These are phyloP conservation scores for Chenopodium album DNA, from an alignment of 148 eudicot genomes.

Conservation along the genomic window DNA sequence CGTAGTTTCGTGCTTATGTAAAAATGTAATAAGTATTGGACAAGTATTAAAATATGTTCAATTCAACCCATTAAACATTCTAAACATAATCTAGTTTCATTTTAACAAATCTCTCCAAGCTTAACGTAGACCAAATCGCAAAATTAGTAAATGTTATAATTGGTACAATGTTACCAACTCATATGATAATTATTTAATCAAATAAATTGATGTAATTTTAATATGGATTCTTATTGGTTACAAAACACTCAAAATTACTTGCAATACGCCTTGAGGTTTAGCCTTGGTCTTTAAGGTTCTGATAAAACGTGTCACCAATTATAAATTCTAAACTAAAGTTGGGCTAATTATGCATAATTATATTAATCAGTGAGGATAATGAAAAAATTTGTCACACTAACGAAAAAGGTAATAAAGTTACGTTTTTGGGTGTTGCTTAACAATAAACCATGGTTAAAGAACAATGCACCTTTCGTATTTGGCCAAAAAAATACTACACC, in stretches of 20 bases:
- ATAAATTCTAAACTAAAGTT: not conserved
- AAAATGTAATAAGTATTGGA: no score
- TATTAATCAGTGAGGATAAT: not conserved
- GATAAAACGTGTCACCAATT: conserved; percentile 25
- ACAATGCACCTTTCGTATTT: not conserved
- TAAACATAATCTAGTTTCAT: no score
- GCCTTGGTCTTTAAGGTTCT: not conserved
- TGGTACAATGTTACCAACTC: no score
- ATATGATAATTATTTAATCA: no score
- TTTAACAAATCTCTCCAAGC: no score
- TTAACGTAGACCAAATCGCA: no score
- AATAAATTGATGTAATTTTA: not conserved
- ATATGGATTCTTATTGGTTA: not conserved
- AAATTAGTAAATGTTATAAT: no score
- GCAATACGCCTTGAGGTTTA: not conserved
- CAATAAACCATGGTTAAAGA: not conserved
- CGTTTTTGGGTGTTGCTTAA: conserved; percentile 2
- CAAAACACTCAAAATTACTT: conserved; percentile 4
- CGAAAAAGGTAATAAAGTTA: conserved; percentile 10
- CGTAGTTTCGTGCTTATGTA: not conserved
- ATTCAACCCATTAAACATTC: no score
- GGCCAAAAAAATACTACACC: not conserved
- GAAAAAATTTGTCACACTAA: not conserved
- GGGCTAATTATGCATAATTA: not conserved
- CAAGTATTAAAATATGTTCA: no score